Evolutionary conservation across 176 grass and related monocot species (phyloP).

Genomic region (Musa itinerans): DNA sequence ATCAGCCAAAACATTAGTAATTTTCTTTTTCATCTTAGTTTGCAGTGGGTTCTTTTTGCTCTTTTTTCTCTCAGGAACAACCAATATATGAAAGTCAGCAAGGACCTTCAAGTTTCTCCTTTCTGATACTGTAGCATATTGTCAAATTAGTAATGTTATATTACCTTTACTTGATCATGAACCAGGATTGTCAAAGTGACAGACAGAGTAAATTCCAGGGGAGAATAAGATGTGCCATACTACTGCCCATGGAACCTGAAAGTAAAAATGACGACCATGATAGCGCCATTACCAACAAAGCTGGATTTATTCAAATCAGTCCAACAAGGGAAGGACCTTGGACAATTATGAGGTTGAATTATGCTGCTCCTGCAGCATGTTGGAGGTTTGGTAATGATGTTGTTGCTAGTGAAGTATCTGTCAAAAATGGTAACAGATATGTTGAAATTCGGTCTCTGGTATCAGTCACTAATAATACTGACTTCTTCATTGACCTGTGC

Average conservation of each 20-base stretch:
- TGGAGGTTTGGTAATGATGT: slow-evolving; percentile 90
- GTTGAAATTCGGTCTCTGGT: slow-evolving; percentile 84
- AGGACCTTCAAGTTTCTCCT: not conserved
- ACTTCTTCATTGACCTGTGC: slow-evolving; percentile 50
- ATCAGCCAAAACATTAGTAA: slow-evolving; percentile 45
- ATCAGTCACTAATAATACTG: slow-evolving; percentile 67
- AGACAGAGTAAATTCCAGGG: slow-evolving; percentile 37
- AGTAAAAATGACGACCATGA: slow-evolving; percentile 26
- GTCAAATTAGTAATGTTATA: not conserved
- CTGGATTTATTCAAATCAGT: slow-evolving; percentile 83
- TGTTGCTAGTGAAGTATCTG: slow-evolving; percentile 78
- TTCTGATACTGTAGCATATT: not conserved
- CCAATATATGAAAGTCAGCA: not conserved
- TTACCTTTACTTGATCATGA: slow-evolving; percentile 25
- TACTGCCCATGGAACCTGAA: slow-evolving; percentile 55
- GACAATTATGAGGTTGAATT: slow-evolving; percentile 91
- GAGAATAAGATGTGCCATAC: slow-evolving; percentile 70
- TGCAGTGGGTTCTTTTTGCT: slow-evolving; percentile 18
- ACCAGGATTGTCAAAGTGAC: slow-evolving; percentile 42
- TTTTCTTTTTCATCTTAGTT: slow-evolving; percentile 24
- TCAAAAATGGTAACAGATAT: slow-evolving; percentile 78
- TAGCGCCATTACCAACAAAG: slow-evolving; percentile 32
- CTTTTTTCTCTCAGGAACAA: not conserved
- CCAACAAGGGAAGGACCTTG: slow-evolving; percentile 88
- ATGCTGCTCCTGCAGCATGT: slow-evolving; percentile 77